phyloP scores from a whole-genome alignment of 2,329 filamentous ascomycete species.

The Penicillium sp. region DNA sequence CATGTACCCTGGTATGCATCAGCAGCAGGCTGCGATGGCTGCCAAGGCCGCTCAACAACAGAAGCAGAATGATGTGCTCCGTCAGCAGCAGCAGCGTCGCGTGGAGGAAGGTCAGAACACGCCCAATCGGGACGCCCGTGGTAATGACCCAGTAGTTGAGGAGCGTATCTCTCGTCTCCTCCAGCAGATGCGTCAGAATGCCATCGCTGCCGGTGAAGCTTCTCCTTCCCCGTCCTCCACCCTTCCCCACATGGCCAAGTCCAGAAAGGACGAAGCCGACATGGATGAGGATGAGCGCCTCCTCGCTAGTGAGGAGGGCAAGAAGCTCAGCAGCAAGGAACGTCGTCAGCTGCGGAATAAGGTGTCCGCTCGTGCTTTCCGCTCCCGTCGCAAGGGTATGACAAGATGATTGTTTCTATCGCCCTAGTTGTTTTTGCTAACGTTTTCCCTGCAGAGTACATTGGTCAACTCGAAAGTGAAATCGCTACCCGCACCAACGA shows the following conservation, averaged over 20 bases:
- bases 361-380: constrained; percentile 94
- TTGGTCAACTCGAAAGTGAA: constrained; percentile 86
- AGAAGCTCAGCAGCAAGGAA: constrained; percentile 98
- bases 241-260: constrained; percentile 64
- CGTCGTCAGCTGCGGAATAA: constrained; percentile 97
- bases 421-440: constrained; percentile 2
- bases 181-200: constrained; percentile 81
- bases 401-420: not conserved
- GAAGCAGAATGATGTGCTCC: constrained; percentile 55
- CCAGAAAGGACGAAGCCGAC: constrained; percentile 92
- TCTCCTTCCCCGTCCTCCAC: constrained; percentile 36
- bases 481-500: constrained; percentile 80
- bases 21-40: constrained; percentile 71
- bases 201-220: constrained; percentile 54
- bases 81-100: constrained; percentile 50
- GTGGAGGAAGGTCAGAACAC: constrained; percentile 28
- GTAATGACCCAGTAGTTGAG: constrained; percentile 68
- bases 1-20: constrained; percentile 90
- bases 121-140: constrained; percentile 34
- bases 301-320: constrained; percentile 93
- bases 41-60: constrained; percentile 67
- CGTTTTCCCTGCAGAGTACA: constrained; percentile 70
- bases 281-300: constrained; percentile 98
- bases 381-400: constrained; percentile 95
- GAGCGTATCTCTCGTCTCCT: constrained; percentile 91